phyloP scores from a whole-genome alignment of 2,329 filamentous ascomycete species.

The Beauveria rudraprayagi region DNA sequence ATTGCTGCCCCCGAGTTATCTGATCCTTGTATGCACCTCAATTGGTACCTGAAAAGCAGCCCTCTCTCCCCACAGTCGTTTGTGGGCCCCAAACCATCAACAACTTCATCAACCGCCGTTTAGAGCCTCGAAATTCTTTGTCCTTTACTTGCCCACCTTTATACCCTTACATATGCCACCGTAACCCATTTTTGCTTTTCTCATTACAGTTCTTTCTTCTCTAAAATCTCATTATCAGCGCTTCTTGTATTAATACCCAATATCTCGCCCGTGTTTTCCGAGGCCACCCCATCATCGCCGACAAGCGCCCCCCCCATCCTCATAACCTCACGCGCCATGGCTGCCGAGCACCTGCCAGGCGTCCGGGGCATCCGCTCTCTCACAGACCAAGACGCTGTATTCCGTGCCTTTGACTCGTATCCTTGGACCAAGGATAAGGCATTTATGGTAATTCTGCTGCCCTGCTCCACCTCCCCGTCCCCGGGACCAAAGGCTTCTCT shows the following conservation, averaged over 20 bases:
- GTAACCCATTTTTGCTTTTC: background rate
- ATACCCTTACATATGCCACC: background rate
- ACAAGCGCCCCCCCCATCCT: background rate
- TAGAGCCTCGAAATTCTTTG: background rate
- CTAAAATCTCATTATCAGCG: too few species aligned
- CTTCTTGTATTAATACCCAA: too few species aligned
- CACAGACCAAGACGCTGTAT: slow-evolving; percentile 37
- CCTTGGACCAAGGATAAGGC: slow-evolving; percentile 59
- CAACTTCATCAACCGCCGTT: background rate
- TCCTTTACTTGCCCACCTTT: background rate
- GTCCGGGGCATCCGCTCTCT: slow-evolving; percentile 32
- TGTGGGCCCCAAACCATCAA: background rate
- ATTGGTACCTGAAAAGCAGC: background rate
- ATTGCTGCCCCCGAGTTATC: background rate
- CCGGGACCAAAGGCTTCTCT: background rate
- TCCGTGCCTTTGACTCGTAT: slow-evolving; percentile 56
- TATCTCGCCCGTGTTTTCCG: background rate
- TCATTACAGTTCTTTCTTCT: background rate
- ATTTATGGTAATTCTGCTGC: slow-evolving; percentile 46
- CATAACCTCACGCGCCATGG: slow-evolving; percentile 9
- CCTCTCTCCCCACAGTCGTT: background rate
- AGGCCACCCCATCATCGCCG: background rate
- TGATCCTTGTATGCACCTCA: too few species aligned
- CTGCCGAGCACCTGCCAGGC: slow-evolving; percentile 21
- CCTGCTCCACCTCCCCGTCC: background rate